Evolutionary conservation across 345 rosid species (phyloP), one percentile per base, ranked within the genome.

Genomic region (Erodium maritimum): DNA sequence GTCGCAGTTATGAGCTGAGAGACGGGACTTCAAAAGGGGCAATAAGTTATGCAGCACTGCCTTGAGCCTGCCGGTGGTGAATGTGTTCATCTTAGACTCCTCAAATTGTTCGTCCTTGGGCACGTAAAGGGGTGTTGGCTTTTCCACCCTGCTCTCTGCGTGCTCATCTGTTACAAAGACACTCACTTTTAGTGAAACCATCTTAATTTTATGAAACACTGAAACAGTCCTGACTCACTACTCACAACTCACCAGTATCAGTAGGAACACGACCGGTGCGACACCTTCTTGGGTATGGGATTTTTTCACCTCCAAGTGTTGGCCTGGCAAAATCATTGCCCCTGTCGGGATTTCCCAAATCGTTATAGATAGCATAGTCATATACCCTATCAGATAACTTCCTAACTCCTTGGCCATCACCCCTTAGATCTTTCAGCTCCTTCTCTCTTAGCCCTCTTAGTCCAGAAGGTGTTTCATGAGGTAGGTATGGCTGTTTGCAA

Each of bases 61-160:
- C 64, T 77, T 79, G 24, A 90, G 84, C 68, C 97, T 81, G 48
- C 96, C 95, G 2, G 84, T 67, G 14, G 88, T 80, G 73, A 94
- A 85, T 0, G 95, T 56, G 37, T 77, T 65, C 55, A 62, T 65
- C 65, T 94, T 94, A 0, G 85, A 69, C 78, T 94, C 96, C 77
- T 90, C 99, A 55, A 94, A 94, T 57, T 75, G 95, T 65, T 94
- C 99, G 50, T 94, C 99, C 54, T 96, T 78, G 0, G 99, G 99
- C 58, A 94, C 99, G 18, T 94, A 94, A 23, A 82, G 66, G 6
- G 99, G 99, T 63, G 52, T 23, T 29, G 99, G 99, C 79, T 90
- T 94, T 84, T 94, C 99, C 0, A 87, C 85, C 1, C 97, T 79
- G 61, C 88, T 78, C 76, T 94, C 99, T 2, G 89, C 95, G 55